Percentiles rank a stretch among this genome's conserved stretches.
Conservation (phyloP, 345 rosid species). For the Eucalyptus brandiana region DNA sequence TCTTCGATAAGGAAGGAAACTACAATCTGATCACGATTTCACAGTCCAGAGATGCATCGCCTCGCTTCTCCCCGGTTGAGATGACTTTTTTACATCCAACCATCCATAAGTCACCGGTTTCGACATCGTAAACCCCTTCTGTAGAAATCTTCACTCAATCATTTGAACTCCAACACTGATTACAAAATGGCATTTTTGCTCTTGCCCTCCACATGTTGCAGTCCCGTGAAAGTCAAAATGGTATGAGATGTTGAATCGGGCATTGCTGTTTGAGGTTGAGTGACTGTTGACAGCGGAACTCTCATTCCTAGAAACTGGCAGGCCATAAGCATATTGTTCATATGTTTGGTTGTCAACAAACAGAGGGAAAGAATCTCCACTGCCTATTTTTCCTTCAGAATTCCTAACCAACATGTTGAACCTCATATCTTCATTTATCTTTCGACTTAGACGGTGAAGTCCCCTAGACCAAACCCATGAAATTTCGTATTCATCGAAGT, state of each 20-base stretch:
- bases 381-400: background rate
- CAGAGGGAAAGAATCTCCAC: conserved; percentile 16
- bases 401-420: conserved; percentile 4
- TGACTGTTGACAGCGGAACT: background rate
- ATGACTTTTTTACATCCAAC: conserved; percentile 22
- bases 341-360: conserved; percentile 16
- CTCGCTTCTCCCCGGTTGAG: background rate
- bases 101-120: conserved; percentile 35
- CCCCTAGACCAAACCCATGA: background rate
- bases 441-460: background rate
- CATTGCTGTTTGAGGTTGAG: background rate
- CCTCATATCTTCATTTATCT: background rate
- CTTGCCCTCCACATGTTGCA: background rate
- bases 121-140: conserved; percentile 30
- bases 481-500: background rate
- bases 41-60: conserved; percentile 15
- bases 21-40: conserved; percentile 17
- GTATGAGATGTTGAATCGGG: conserved; percentile 20
- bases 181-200: background rate
- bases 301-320: background rate
- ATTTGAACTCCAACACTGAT: background rate
- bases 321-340: background rate
- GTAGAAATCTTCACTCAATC: conserved; percentile 9
- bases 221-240: conserved; percentile 1
- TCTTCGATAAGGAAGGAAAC: conserved; percentile 19